Percentiles rank a stretch among this genome's conserved stretches.
Conservation (phyloP, 228 moss, liverwort and hornwort species). For the Sphagnum magellanicum region DNA sequence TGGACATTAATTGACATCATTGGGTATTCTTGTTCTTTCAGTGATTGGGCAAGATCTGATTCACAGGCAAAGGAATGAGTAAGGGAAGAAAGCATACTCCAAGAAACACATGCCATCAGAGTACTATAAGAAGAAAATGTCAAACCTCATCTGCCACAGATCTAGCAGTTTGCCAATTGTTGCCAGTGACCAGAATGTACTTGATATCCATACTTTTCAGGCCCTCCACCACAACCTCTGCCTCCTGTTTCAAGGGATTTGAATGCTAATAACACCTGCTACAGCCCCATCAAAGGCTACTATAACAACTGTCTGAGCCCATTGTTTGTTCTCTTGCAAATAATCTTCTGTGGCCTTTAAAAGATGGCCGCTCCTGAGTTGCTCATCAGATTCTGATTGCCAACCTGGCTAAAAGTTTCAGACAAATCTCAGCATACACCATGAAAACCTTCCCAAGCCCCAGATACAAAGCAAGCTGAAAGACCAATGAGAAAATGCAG, state of each 20-base stretch:
- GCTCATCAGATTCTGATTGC: conserved; percentile 75
- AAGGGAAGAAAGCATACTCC: too few relatives aligned
- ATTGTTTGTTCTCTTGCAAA: conserved; percentile 54
- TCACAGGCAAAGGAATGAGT: too few relatives aligned
- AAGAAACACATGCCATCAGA: neutral
- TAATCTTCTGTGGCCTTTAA: conserved; percentile 48
- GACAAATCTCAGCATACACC: too few relatives aligned
- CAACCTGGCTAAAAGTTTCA: conserved; percentile 28
- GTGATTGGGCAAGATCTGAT: too few relatives aligned
- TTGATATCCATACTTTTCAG: conserved; percentile 84
- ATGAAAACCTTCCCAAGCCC: too few relatives aligned
- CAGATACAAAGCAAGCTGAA: too few relatives aligned
- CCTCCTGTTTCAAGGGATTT: conserved; percentile 86
- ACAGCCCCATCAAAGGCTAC: conserved; percentile 59
- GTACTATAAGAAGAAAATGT: neutral
- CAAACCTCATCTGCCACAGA: conserved; percentile 62
- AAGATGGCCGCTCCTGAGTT: conserved; percentile 31
- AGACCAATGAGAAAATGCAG: too few relatives aligned
- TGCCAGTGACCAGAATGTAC: conserved; percentile 79
- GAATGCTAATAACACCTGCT: conserved; percentile 69
- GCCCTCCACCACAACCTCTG: conserved; percentile 65
- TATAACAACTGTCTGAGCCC: conserved; percentile 63
- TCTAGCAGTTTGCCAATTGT: conserved; percentile 75
- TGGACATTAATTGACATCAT: too few relatives aligned
- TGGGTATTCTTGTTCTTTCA: too few relatives aligned